phyloP scores from a whole-genome alignment of 2,329 filamentous ascomycete genomes.

The Dothistroma septosporum region DNA sequence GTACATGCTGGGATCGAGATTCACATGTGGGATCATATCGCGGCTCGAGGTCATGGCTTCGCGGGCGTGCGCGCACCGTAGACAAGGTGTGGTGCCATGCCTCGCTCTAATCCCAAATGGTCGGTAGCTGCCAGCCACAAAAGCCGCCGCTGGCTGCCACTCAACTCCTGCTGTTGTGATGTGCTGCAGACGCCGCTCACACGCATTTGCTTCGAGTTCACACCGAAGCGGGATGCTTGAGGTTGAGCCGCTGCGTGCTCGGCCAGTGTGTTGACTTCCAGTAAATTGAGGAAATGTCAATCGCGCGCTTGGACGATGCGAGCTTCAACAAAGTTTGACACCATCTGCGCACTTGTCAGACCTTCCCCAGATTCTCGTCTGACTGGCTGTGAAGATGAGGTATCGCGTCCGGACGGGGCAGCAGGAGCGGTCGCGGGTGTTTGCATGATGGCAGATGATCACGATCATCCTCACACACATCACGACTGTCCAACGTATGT shows the following conservation, averaged over 20 bases:
- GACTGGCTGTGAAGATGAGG: conserved; percentile 3
- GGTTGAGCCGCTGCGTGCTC: conserved; percentile 7
- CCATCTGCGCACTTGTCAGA: not conserved
- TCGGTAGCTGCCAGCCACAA: conserved; percentile 12
- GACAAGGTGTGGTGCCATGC: conserved; percentile 6
- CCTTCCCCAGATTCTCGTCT: conserved; percentile 2
- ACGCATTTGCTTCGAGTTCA: conserved; percentile 4
- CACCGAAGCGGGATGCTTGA: conserved; percentile 6
- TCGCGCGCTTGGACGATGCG: not conserved
- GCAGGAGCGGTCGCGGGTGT: not conserved
- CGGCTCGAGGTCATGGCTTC: conserved; percentile 12
- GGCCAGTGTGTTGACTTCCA: not conserved
- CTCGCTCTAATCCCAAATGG: conserved; percentile 8
- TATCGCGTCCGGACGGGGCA: not conserved
- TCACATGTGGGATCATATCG: conserved; percentile 17
- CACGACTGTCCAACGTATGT: not conserved
- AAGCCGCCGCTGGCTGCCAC: not conserved
- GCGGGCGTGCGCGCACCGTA: not conserved
- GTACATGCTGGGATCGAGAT: conserved; percentile 22
- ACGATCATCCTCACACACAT: not conserved
- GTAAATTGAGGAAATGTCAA: not conserved
- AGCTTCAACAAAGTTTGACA: conserved; percentile 5
- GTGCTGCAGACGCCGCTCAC: conserved; percentile 6
- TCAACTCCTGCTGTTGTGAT: conserved; percentile 4
- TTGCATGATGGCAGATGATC: conserved; percentile 2